Evolutionary conservation across 768 basidiomycete species (phyloP).

Genomic region (Boletellus emodensis): DNA sequence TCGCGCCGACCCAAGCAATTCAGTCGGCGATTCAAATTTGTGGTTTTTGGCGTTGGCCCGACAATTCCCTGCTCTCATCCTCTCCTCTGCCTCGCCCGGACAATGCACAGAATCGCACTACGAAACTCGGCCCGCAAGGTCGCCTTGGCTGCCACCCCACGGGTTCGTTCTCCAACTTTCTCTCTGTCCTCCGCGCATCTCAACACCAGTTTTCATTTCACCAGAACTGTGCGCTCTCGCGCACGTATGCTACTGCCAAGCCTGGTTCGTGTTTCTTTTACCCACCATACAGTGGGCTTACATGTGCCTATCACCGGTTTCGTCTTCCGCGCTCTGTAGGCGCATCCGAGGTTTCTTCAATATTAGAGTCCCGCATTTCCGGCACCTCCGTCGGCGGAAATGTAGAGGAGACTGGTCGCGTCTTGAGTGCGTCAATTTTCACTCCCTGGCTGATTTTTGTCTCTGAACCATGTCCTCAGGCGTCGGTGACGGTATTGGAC

Average conservation of each 20-base stretch:
- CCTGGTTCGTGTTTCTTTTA: constrained; percentile 59
- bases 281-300: constrained; percentile 4
- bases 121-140: constrained; percentile 79
- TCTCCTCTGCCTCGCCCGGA: constrained; percentile 42
- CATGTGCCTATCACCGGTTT: not conserved
- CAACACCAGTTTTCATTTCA: constrained; percentile 5
- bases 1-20: constrained; percentile 16
- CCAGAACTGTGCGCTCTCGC: constrained; percentile 49
- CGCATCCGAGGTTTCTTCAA: constrained; percentile 98
- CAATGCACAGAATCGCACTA: constrained; percentile 83
- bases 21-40: constrained; percentile 29
- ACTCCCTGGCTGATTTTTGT: not conserved
- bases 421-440: constrained; percentile 70
- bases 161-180: constrained; percentile 41
- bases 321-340: constrained; percentile 49
- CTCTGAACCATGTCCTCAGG: constrained; percentile 43
- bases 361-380: constrained; percentile 97
- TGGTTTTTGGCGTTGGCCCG: constrained; percentile 32
- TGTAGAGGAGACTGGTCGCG: constrained; percentile 98
- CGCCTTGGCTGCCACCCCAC: constrained; percentile 61
- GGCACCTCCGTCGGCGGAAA: constrained; percentile 88
- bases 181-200: constrained; percentile 1
- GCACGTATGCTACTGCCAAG: constrained; percentile 97
- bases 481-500: constrained; percentile 99
- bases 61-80: constrained; percentile 40